Conservation (phyloP, 352 stramenopile species). For the Blastocystis sp. region DNA sequence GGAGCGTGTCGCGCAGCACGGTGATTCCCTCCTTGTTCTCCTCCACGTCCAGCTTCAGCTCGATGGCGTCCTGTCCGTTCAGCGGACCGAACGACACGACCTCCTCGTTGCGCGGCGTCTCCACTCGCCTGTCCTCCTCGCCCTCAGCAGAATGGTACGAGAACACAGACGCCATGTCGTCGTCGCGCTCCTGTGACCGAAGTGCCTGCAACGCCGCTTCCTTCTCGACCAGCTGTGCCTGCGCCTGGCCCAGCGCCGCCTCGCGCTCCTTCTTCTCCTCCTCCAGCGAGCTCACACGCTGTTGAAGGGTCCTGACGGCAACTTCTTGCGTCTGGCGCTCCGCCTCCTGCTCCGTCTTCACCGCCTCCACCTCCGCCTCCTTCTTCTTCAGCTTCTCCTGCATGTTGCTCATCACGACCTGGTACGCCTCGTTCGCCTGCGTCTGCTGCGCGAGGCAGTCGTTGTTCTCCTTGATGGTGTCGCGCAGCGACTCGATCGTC, state of each 20-base stretch:
- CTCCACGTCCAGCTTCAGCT: not conserved
- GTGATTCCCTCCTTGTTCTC: not conserved
- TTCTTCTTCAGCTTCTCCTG: not conserved
- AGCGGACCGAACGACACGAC: not conserved
- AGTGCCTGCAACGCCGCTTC: not conserved
- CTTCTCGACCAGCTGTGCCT: not conserved
- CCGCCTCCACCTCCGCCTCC: not conserved
- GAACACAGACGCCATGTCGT: not conserved
- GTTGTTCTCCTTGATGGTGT: conserved; percentile 7
- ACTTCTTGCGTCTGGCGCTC: not conserved
- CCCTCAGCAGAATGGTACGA: not conserved
- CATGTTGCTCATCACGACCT: not conserved
- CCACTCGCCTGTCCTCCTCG: not conserved
- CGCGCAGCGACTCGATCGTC: not conserved
- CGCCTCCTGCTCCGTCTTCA: not conserved
- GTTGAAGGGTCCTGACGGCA: too few species aligned
- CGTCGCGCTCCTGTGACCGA: not conserved
- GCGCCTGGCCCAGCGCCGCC: not conserved
- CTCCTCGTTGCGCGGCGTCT: not conserved
- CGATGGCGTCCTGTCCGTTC: not conserved
- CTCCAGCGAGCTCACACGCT: not conserved
- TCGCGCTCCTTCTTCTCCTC: not conserved
- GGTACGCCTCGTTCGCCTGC: not conserved
- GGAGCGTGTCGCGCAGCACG: not conserved
- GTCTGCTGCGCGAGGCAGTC: not conserved